A percentile compares a stretch with the other conserved stretches of the same genome.
Evolutionary conservation across 345 rosid genomes (phyloP).

Genomic region (Salix koriyanagi): DNA sequence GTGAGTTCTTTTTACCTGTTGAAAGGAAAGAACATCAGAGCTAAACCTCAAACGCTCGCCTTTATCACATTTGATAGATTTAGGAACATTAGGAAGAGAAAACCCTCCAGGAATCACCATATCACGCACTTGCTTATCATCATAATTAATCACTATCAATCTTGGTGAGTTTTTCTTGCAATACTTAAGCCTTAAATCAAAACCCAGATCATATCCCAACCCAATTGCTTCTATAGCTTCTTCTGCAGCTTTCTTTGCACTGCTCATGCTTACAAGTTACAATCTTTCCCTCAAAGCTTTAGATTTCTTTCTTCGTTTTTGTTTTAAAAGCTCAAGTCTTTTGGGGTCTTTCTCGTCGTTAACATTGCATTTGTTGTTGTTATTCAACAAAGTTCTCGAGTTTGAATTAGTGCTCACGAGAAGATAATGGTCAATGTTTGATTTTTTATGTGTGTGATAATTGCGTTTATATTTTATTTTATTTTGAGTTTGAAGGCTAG

Average conservation of each 20-base stretch:
- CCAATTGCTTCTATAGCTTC: constrained; percentile 26
- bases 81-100: constrained; percentile 22
- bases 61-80: constrained; percentile 27
- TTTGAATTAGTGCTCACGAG: background rate
- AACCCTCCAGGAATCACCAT: constrained; percentile 35
- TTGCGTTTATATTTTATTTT: background rate
- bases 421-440: background rate
- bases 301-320: background rate
- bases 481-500: background rate
- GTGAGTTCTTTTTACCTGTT: constrained; percentile 18
- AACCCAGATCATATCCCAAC: constrained; percentile 22
- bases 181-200: constrained; percentile 26
- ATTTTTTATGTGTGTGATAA: background rate
- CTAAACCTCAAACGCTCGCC: constrained; percentile 29
- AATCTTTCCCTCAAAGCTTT: background rate
- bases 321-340: background rate
- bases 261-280: background rate
- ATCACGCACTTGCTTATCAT: constrained; percentile 9
- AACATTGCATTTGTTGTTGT: background rate
- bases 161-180: constrained; percentile 14
- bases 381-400: background rate
- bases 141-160: constrained; percentile 12
- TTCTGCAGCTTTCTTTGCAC: constrained; percentile 26
- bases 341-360: background rate
- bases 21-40: constrained; percentile 32